These are phyloP conservation scores for Colletotrichum tamarilloi DNA, from an alignment of 2,329 filamentous ascomycete species.

Conservation along the genomic window DNA sequence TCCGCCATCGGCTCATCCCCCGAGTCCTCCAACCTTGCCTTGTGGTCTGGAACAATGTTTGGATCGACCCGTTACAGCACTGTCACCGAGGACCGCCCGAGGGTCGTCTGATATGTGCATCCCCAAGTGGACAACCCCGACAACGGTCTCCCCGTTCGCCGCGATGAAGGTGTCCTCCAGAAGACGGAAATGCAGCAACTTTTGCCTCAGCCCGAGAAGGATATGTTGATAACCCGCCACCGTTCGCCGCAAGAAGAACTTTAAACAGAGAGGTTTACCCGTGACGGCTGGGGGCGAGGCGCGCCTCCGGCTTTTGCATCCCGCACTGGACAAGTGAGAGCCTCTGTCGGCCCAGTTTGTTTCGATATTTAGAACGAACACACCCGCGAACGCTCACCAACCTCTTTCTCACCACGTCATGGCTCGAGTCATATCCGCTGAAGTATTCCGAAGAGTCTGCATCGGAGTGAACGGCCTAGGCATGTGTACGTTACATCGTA, in stretches of 20 bases:
- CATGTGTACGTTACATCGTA: not conserved
- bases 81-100: conserved; percentile 2
- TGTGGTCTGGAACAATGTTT: not conserved
- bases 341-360: not conserved
- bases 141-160: not conserved
- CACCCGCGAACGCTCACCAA: not conserved
- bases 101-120: not conserved
- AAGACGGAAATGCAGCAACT: not conserved
- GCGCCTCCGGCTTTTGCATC: not conserved
- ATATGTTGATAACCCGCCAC: not conserved
- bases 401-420: not conserved
- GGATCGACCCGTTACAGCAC: not conserved
- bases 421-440: not conserved
- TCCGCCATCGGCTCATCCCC: not conserved
- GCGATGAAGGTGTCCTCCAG: too few relatives aligned
- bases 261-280: not conserved
- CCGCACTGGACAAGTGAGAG: not conserved
- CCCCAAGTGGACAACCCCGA: not conserved
- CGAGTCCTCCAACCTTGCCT: not conserved
- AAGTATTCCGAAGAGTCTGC: not conserved
- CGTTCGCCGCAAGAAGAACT: conserved; percentile 10
- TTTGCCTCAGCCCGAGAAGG: not conserved
- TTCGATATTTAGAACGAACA: not conserved
- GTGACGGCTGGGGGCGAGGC: not conserved
- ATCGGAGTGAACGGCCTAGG: not conserved